A percentile compares a stretch with the other conserved stretches of the same genome.
Evolutionary conservation across 495 filamentous ascomycete genomes (phyloP).

Genomic region (Pyronema omphalodes): DNA sequence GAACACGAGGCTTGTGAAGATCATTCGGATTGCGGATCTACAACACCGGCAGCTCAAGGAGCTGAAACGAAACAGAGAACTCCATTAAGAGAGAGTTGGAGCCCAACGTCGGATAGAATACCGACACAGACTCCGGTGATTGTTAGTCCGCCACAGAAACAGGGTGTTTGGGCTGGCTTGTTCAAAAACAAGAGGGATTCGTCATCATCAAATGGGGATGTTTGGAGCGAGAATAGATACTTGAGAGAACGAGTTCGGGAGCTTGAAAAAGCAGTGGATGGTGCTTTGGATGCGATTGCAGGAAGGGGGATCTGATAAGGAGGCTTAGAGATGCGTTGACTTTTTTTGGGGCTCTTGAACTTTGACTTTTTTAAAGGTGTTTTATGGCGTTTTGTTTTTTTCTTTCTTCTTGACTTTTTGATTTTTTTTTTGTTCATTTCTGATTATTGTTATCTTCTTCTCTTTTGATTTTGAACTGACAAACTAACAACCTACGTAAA

Average conservation of each 20-base stretch:
- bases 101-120: neutral
- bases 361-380: slow-evolving; percentile 3
- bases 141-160: neutral
- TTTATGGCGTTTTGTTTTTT: slow-evolving; percentile 6
- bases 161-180: slow-evolving; percentile 3
- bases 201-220: slow-evolving; percentile 50
- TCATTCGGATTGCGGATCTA: neutral
- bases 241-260: slow-evolving; percentile 49
- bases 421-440: slow-evolving; percentile 9
- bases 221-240: slow-evolving; percentile 53
- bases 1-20: neutral
- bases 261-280: slow-evolving; percentile 50
- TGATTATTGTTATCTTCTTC: too few species aligned
- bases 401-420: neutral
- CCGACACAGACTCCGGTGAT: neutral
- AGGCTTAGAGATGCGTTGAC: neutral
- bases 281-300: slow-evolving; percentile 45
- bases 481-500: too few species aligned
- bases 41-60: neutral
- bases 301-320: slow-evolving; percentile 11
- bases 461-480: too few species aligned
- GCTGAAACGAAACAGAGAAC: slow-evolving; percentile 14
- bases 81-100: slow-evolving; percentile 18
- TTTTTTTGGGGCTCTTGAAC: slow-evolving; percentile 1
- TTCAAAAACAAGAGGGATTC: neutral